Conservation (phyloP, 352 stramenopile species). For the Pythium scleroteichum region DNA sequence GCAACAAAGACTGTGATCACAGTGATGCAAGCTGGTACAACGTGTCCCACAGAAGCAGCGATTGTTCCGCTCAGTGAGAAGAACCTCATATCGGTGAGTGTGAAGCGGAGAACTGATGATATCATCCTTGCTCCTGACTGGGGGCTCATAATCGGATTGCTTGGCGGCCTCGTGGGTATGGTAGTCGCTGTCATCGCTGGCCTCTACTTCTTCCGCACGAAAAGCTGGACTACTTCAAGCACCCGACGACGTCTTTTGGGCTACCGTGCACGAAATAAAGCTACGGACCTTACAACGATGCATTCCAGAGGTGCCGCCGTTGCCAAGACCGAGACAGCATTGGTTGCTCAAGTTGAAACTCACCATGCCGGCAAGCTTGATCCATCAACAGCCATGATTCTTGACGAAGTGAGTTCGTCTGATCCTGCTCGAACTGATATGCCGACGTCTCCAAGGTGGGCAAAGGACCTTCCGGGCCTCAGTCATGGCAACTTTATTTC, state of each 20-base stretch:
- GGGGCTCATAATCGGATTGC: constrained; percentile 73
- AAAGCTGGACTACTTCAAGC: constrained; percentile 57
- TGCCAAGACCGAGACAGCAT: constrained; percentile 16
- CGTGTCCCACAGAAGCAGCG: constrained; percentile 73
- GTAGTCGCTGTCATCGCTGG: constrained; percentile 72
- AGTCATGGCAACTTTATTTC: constrained; percentile 42
- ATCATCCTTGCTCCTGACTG: constrained; percentile 91
- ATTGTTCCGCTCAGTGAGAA: constrained; percentile 86
- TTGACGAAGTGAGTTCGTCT: constrained; percentile 14
- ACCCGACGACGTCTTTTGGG: constrained; percentile 34
- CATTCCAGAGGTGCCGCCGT: constrained; percentile 72
- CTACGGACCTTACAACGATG: constrained; percentile 53
- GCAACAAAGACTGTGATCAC: constrained; percentile 75
- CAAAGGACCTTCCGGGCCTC: constrained; percentile 3
- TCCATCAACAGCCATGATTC: constrained; percentile 25
- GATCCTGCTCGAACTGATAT: too few species aligned
- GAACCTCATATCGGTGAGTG: constrained; percentile 85
- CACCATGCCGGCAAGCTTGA: constrained; percentile 2
- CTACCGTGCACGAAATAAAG: constrained; percentile 36
- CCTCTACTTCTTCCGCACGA: constrained; percentile 84
- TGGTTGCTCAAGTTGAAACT: neutral
- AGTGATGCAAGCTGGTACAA: constrained; percentile 76
- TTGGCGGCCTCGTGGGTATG: constrained; percentile 76
- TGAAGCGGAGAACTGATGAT: constrained; percentile 70
- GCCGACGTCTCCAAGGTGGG: constrained; percentile 16